Percentiles rank a stretch among this genome's conserved stretches.
These are phyloP conservation scores for Anthracocystis walkeri DNA, from an alignment of 1,284 basidiomycete species.

Conservation along the genomic window DNA sequence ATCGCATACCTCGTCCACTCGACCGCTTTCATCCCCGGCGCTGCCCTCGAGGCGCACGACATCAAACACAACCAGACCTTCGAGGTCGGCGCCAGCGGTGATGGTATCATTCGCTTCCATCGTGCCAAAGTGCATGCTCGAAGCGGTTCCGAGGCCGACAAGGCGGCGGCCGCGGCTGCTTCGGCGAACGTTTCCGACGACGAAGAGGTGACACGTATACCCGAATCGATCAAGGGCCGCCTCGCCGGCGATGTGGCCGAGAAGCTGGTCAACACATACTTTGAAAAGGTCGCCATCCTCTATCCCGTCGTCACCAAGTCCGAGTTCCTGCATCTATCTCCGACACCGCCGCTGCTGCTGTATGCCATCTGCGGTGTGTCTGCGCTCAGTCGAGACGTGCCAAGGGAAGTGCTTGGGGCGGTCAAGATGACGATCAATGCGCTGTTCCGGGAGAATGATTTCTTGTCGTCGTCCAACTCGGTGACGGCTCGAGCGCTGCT, in stretches of 20 bases:
- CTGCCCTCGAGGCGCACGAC: constrained; percentile 87
- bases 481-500: constrained; percentile 90
- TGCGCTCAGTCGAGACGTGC: constrained; percentile 84
- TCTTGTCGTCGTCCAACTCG: constrained; percentile 85
- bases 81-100: constrained; percentile 77
- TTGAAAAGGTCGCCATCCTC: constrained; percentile 83
- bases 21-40: constrained; percentile 81
- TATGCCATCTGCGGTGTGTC: constrained; percentile 93
- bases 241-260: constrained; percentile 71
- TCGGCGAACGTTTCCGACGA: constrained; percentile 22
- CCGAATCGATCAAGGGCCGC: constrained; percentile 55
- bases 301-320: constrained; percentile 86
- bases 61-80: constrained; percentile 72
- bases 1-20: constrained; percentile 88
- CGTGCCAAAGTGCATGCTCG: constrained; percentile 71
- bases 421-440: constrained; percentile 82
- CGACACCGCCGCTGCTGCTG: constrained; percentile 82
- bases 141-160: background rate
- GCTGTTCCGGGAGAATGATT: constrained; percentile 80
- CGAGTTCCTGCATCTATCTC: constrained; percentile 81
- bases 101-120: constrained; percentile 87
- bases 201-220: constrained; percentile 40
- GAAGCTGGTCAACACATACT: constrained; percentile 88
- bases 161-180: background rate
- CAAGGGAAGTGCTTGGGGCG: constrained; percentile 82